Conservation (phyloP, 805 yeast species). For the Phaffomyces antillensis region DNA sequence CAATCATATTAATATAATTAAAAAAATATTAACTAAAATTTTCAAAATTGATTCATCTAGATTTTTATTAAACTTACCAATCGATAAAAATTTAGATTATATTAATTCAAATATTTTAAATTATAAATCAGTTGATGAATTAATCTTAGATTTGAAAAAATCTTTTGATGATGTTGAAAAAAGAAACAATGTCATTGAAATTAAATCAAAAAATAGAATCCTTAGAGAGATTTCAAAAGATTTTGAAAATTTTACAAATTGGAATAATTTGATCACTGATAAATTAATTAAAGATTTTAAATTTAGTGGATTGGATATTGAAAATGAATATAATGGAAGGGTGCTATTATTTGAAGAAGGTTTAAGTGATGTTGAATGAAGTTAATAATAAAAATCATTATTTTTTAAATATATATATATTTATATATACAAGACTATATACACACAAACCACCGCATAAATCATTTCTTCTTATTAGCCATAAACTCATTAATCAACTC, state of each 20-base stretch:
- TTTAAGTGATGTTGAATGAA: conserved; percentile 12
- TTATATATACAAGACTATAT: background rate
- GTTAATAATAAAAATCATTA: no score
- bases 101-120: conserved; percentile 9
- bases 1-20: conserved; percentile 21
- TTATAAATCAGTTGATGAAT: conserved; percentile 13
- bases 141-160: conserved; percentile 13
- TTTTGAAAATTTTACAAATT: conserved; percentile 8
- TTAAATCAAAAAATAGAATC: conserved; percentile 13
- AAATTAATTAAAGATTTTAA: conserved; percentile 22
- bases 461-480: background rate
- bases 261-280: conserved; percentile 10
- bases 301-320: conserved; percentile 19
- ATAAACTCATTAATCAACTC: conserved; percentile 4
- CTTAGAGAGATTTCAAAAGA: conserved; percentile 12
- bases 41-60: conserved; percentile 23
- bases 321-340: conserved; percentile 25
- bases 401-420: no score
- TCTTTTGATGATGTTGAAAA: conserved; percentile 17
- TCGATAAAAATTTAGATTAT: conserved; percentile 9
- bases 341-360: conserved; percentile 18
- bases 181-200: conserved; percentile 10
- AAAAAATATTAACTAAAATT: conserved; percentile 17
- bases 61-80: conserved; percentile 13
- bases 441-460: no score